A percentile compares a stretch with the other conserved stretches of the same genome.
These are phyloP conservation scores for Lentinula detonsa DNA, from an alignment of 768 basidiomycete genomes.

Conservation along the genomic window DNA sequence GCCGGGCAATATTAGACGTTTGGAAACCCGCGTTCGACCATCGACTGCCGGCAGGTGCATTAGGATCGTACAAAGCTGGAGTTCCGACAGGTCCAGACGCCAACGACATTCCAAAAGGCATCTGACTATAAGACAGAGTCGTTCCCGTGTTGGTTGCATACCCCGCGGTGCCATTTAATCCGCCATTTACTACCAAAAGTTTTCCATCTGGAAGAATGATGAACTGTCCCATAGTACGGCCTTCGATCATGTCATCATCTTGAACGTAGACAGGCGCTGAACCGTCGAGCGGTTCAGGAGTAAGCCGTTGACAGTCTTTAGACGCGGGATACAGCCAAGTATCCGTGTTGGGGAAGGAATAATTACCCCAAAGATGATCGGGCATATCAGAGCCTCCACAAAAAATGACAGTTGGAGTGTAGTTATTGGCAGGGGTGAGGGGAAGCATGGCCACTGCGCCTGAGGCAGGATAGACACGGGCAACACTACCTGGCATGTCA, in stretches of 20 bases:
- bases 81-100: slow-evolving; percentile 74
- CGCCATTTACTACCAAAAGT: slow-evolving; percentile 81
- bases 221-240: slow-evolving; percentile 90
- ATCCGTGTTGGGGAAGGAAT: slow-evolving; percentile 64
- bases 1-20: slow-evolving; percentile 60
- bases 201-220: slow-evolving; percentile 76
- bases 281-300: slow-evolving; percentile 75
- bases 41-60: slow-evolving; percentile 59
- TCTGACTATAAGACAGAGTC: slow-evolving; percentile 33
- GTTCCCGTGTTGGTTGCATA: slow-evolving; percentile 59
- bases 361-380: slow-evolving; percentile 69
- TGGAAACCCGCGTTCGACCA: slow-evolving; percentile 67
- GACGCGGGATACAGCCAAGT: slow-evolving; percentile 71
- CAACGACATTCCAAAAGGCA: slow-evolving; percentile 70
- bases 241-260: slow-evolving; percentile 71
- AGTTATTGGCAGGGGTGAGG: slow-evolving; percentile 84
- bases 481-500: slow-evolving; percentile 65
- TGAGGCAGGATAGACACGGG: slow-evolving; percentile 85
- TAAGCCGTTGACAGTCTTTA: slow-evolving; percentile 73
- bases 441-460: slow-evolving; percentile 89
- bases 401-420: slow-evolving; percentile 78
- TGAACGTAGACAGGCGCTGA: slow-evolving; percentile 52
- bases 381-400: slow-evolving; percentile 87
- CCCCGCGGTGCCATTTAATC: slow-evolving; percentile 81
- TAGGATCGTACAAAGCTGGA: slow-evolving; percentile 83